Evolutionary conservation across 768 basidiomycete species (phyloP).

Genomic region (Leccinum disarticulatum): DNA sequence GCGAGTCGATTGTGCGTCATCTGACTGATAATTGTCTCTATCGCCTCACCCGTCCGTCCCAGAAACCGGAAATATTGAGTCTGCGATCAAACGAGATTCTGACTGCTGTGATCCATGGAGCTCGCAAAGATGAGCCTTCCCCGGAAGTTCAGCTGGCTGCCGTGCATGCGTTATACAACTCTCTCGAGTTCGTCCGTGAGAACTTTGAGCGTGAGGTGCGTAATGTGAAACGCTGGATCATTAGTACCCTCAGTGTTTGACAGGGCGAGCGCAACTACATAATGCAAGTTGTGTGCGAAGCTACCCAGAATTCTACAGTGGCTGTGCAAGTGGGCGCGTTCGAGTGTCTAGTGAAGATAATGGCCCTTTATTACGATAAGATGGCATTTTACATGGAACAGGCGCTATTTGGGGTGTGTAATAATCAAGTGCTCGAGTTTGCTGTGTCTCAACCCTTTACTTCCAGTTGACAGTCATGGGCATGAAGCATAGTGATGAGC

Average conservation of each 20-base stretch:
- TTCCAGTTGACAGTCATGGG: slow-evolving; percentile 90
- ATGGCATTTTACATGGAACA: slow-evolving; percentile 99
- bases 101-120: slow-evolving; percentile 97
- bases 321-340: slow-evolving; percentile 94
- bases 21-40: slow-evolving; percentile 1
- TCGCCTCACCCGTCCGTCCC: slow-evolving; percentile 7
- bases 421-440: slow-evolving; percentile 7
- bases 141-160: slow-evolving; percentile 91
- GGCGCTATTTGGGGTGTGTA: slow-evolving; percentile 90
- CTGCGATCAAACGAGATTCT: slow-evolving; percentile 94
- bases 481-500: slow-evolving; percentile 91
- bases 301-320: slow-evolving; percentile 81
- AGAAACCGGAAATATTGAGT: slow-evolving; percentile 93
- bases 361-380: slow-evolving; percentile 98
- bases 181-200: slow-evolving; percentile 94
- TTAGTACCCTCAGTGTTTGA: slow-evolving; percentile 4
- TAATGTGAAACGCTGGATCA: slow-evolving; percentile 12
- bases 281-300: slow-evolving; percentile 99
- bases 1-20: slow-evolving; percentile 87
- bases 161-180: slow-evolving; percentile 90
- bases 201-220: slow-evolving; percentile 96
- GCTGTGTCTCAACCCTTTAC: slow-evolving; percentile 13
- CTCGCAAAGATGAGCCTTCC: slow-evolving; percentile 92
- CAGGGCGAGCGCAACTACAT: slow-evolving; percentile 99
- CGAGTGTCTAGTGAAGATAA: slow-evolving; percentile 93